phyloP scores from a whole-genome alignment of 768 basidiomycete species.

The Candolleomyces efflorescens region DNA sequence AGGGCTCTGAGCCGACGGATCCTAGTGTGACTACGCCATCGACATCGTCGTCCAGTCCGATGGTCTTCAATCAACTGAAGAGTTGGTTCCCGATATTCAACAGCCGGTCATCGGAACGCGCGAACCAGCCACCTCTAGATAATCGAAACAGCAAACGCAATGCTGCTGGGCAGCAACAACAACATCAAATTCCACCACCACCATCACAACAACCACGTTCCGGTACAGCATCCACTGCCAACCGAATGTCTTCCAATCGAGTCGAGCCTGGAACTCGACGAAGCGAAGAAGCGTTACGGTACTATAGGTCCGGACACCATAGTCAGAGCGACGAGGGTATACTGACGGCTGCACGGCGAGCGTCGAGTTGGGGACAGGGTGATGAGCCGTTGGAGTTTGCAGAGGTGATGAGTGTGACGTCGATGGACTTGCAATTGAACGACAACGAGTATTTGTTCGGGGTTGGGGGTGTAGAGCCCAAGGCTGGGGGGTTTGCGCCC shows the following conservation, averaged over 20 bases:
- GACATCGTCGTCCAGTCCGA: background rate
- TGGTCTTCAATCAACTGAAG: background rate
- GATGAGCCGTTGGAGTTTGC: constrained; percentile 35
- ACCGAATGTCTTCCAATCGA: background rate
- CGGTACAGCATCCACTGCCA: background rate
- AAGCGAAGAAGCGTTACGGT: constrained; percentile 45
- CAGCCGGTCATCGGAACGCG: background rate
- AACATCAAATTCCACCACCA: too few species aligned
- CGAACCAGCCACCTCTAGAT: background rate
- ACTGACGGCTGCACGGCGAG: constrained; percentile 47
- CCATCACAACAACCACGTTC: too few species aligned
- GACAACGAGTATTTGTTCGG: constrained; percentile 14
- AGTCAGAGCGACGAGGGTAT: constrained; percentile 12
- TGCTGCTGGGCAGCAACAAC: background rate
- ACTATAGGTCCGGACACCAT: constrained; percentile 14
- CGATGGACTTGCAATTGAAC: constrained; percentile 38
- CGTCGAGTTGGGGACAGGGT: constrained; percentile 61
- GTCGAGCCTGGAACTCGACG: constrained; percentile 20
- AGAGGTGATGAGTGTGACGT: constrained; percentile 29
- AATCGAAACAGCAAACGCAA: background rate
- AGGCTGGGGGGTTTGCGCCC: too few species aligned
- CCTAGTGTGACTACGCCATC: background rate
- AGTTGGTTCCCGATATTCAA: constrained; percentile 5
- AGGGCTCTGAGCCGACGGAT: background rate
- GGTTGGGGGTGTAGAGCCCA: constrained; percentile 14